Evolutionary conservation across 1,139 yeast genomes (phyloP).

Genomic region (Protomyces macrosporus): DNA sequence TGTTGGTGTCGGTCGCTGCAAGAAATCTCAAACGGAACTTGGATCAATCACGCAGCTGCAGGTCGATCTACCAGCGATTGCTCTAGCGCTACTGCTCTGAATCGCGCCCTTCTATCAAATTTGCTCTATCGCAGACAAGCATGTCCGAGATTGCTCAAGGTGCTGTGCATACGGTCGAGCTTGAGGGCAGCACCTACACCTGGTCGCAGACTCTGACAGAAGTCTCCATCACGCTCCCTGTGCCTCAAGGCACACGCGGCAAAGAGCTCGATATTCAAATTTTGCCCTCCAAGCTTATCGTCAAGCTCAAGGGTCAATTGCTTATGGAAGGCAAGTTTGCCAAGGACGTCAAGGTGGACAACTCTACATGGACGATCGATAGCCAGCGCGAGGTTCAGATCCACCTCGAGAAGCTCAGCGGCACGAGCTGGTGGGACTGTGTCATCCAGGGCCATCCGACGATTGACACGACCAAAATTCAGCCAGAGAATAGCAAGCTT

Average conservation of each 20-base stretch:
- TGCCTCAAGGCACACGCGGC: slow-evolving; percentile 40
- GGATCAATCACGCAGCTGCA: too few species aligned
- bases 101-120: too few species aligned
- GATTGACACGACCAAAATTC: slow-evolving; percentile 43
- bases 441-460: slow-evolving; percentile 44
- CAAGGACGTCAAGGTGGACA: slow-evolving; percentile 39
- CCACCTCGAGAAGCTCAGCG: slow-evolving; percentile 42
- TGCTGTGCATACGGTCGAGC: slow-evolving; percentile 1
- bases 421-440: slow-evolving; percentile 48
- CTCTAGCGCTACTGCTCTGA: too few species aligned
- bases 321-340: slow-evolving; percentile 39
- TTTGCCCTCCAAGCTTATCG: slow-evolving; percentile 34
- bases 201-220: slow-evolving; percentile 46
- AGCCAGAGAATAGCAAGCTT: slow-evolving; percentile 43
- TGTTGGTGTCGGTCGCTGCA: too few species aligned
- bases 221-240: slow-evolving; percentile 40
- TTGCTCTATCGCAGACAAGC: too few species aligned
- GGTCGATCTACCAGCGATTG: too few species aligned
- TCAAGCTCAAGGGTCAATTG: slow-evolving; percentile 34
- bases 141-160: neutral
- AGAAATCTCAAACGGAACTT: too few species aligned
- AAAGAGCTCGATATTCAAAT: slow-evolving; percentile 39
- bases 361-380: slow-evolving; percentile 44
- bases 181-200: slow-evolving; percentile 36
- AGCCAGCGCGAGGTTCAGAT: slow-evolving; percentile 42